phyloP scores from a whole-genome alignment of 306 rosid species.

The Cicer bijugum region DNA sequence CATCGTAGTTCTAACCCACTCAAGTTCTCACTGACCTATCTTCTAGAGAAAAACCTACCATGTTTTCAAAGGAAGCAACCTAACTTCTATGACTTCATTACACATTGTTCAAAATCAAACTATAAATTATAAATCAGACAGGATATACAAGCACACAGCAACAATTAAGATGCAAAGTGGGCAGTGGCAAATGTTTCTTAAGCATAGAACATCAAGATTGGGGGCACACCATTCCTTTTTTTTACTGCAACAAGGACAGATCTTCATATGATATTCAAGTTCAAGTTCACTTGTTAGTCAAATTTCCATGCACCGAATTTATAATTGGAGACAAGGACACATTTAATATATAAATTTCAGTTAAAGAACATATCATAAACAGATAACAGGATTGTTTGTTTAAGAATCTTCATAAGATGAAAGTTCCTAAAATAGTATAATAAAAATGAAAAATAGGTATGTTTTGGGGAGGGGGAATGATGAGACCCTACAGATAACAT shows the following conservation, averaged over 20 bases:
- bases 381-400: slow-evolving; percentile 17
- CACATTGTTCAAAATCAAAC: not conserved
- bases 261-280: not conserved
- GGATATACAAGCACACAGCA: not conserved
- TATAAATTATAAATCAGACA: not conserved
- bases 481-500: slow-evolving; percentile 32
- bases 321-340: not conserved
- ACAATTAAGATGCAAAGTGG: not conserved
- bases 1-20: too few relatives aligned
- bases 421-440: slow-evolving; percentile 2
- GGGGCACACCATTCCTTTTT: not conserved
- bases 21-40: too few relatives aligned
- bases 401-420: slow-evolving; percentile 35
- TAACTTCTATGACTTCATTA: not conserved
- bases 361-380: not conserved
- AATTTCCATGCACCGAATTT: not conserved
- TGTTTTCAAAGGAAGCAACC: not conserved
- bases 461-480: not conserved
- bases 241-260: not conserved
- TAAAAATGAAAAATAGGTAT: slow-evolving; percentile 3
- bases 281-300: not conserved
- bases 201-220: slow-evolving; percentile 1
- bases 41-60: not conserved
- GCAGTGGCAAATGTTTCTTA: not conserved
- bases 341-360: not conserved